Evolutionary conservation across 208 protist species (phyloP).

Genomic region (Angomonas ambiguus): DNA sequence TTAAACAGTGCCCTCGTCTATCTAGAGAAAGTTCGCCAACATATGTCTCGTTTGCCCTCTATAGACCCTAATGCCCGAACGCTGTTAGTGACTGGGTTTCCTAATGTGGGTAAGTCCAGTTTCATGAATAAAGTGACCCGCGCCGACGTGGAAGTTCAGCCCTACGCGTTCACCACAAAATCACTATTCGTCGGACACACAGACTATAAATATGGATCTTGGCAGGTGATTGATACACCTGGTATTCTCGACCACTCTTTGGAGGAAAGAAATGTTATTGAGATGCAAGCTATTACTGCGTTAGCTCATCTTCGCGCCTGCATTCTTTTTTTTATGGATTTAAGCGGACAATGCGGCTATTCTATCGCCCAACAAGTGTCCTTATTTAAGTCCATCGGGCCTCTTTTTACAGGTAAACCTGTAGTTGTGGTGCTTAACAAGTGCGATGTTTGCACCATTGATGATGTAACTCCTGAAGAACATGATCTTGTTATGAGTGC

Average conservation of each 20-base stretch:
- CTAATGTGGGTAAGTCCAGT: slow-evolving; percentile 99
- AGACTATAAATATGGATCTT: slow-evolving; percentile 98
- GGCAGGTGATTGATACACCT: slow-evolving; percentile 99
- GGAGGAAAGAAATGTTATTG: slow-evolving; percentile 99
- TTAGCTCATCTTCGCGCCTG: slow-evolving; percentile 96
- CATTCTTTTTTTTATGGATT: slow-evolving; percentile 99
- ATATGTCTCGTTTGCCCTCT: slow-evolving; percentile 98
- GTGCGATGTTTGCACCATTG: slow-evolving; percentile 94
- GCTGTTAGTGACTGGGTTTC: slow-evolving; percentile 98
- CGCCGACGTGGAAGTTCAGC: slow-evolving; percentile 99
- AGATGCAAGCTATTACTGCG: slow-evolving; percentile 99
- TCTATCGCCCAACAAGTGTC: slow-evolving; percentile 96
- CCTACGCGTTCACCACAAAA: slow-evolving; percentile 99
- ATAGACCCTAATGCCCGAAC: slow-evolving; percentile 99
- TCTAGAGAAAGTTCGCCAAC: slow-evolving; percentile 99
- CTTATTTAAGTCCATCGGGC: slow-evolving; percentile 98
- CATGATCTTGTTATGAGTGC: slow-evolving; percentile 79
- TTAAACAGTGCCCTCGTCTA: slow-evolving; percentile 95
- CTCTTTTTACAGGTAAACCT: slow-evolving; percentile 99
- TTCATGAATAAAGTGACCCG: slow-evolving; percentile 99
- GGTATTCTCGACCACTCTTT: slow-evolving; percentile 99
- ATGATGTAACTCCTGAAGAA: slow-evolving; percentile 85
- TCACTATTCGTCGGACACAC: slow-evolving; percentile 99
- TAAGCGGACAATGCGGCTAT: slow-evolving; percentile 98
- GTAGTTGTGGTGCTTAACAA: slow-evolving; percentile 99